A percentile compares a stretch with the other conserved stretches of the same genome.
These are phyloP conservation scores for Lichtheimia ramosa DNA, from an alignment of 371 early-diverging fungal genomes.

Conservation along the genomic window DNA sequence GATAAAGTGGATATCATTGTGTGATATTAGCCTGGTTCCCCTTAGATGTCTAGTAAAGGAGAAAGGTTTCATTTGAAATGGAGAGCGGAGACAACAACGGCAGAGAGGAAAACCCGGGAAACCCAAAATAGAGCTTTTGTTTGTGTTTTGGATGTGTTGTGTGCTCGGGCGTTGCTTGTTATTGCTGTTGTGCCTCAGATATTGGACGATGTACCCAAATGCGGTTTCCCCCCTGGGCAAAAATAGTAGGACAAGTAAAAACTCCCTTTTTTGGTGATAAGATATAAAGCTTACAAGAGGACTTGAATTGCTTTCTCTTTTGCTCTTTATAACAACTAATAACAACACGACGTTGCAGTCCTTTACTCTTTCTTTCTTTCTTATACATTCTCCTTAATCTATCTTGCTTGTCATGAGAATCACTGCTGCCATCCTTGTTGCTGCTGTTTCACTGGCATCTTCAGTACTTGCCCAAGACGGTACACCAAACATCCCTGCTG, in stretches of 20 bases:
- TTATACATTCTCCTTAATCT: constrained; percentile 12
- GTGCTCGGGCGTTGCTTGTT: too few species aligned
- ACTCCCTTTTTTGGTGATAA: constrained; percentile 7
- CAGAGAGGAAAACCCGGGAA: constrained; percentile 1
- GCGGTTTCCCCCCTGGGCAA: constrained; percentile 1
- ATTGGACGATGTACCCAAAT: neutral
- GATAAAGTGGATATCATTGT: neutral
- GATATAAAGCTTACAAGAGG: constrained; percentile 1
- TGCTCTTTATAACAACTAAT: constrained; percentile 1
- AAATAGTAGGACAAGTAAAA: constrained; percentile 6
- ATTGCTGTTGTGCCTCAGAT: too few species aligned
- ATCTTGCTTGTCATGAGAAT: constrained; percentile 33
- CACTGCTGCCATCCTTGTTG: constrained; percentile 26
- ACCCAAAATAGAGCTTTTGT: neutral
- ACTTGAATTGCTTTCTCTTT: neutral
- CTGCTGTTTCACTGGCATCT: constrained; percentile 17
- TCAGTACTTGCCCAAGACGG: constrained; percentile 35
- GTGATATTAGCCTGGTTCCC: neutral
- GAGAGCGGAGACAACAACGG: neutral
- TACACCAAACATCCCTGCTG: constrained; percentile 23
- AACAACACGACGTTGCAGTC: too few species aligned
- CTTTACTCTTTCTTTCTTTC: constrained; percentile 9
- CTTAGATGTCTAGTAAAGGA: neutral
- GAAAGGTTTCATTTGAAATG: neutral
- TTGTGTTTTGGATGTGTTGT: neutral